Evolutionary conservation across 108 stramenopile genomes (phyloP), one percentile per base, ranked within the genome.

Genomic region (Cyclotella distinguenda): DNA sequence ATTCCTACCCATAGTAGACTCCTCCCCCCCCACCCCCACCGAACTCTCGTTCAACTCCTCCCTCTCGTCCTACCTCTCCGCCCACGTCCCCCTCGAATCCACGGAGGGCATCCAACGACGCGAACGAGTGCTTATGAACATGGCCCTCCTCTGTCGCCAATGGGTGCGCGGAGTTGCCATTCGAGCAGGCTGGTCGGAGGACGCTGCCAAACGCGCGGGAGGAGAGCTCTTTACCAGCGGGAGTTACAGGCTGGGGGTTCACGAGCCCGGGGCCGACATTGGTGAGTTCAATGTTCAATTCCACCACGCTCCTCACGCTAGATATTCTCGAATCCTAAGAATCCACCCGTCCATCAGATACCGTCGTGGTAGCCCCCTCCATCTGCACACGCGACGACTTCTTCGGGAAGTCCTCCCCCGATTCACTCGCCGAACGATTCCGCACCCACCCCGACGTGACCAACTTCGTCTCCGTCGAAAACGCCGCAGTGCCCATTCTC

Each of bases 191-290:
- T 63, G 88, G 39, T 70, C 79, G 9, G 32, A 34, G 23, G 94
- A 90, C 55, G 80, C 85, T 22, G 82, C 87, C 12, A 74, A 75
- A 13, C 66, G 60, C 28, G 89, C 91, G 4, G 94, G 94, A 21
- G 94, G 94, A 23, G 80, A 87, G 59, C 66, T 95, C 48, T 92
- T 88, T 60, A 95, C 94, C 1, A 90, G 90, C 33, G 99, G 99
- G 12, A 90, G 88, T 36, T 98, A 97, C 75, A 84, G 96, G 32
- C 70, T 99, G 47, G 88, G 95, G 46, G 93, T 99, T 22, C 93
- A 96, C 60, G 96, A 96, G 77, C 95, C 96, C 0, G 97, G 97
- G 8, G 94, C 97, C 11, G 99, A 99, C 76, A 98, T 99, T 72
- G 98, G 67, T 68, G 44, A 22, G 67, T 56, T 33, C 11, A 2